Evolutionary conservation across 2,329 filamentous ascomycete genomes (phyloP), one percentile per base, ranked within the genome.

Genomic region (Fusarium coffeatum): DNA sequence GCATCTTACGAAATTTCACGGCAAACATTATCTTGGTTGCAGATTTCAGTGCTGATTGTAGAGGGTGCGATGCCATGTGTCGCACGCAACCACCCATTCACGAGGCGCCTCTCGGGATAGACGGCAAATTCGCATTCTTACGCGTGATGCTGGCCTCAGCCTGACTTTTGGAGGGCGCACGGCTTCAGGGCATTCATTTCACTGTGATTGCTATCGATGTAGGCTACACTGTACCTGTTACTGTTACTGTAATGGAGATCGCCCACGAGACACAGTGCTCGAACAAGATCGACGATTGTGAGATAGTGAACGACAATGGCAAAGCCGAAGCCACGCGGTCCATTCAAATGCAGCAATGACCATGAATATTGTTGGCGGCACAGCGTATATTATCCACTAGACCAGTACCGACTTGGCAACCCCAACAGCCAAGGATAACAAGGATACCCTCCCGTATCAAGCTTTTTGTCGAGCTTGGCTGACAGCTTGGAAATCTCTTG

Each of bases 371-470:
- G 50, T 37, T 50, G 28, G 27, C 20, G 18, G 41, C 15, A 56
- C 55, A 50, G 60, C 60, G 50, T 18, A 50, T 18, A 63, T 28
- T 15, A 53, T 34, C 34, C 34, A 37, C 34, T 6, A 37, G 34
- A 37, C 34, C 47, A 61, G 48, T 69, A 65, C 59, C 68, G 68
- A 70, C 68, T 70, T 70, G 67, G 68, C 68, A 15, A 22, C 20
- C 32, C 49, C 49, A 41, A 22, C 32, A 41, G 32, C 15, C 48
- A 40, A 34, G 32, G 30, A 1, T 1, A 11, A 12, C 32, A 37
- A 34, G 49, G 34, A 47, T 43, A 51, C 43, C 16, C 30, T 32
- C 5, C 22, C n/a, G 16, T 32, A 43, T 55, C 51, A 56, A 68
- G 59, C 55, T 55, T 55, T 68, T 42, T 45, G 20, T 47, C 59